phyloP scores from a whole-genome alignment of 2,329 filamentous ascomycete genomes.

The Calonectria montana region DNA sequence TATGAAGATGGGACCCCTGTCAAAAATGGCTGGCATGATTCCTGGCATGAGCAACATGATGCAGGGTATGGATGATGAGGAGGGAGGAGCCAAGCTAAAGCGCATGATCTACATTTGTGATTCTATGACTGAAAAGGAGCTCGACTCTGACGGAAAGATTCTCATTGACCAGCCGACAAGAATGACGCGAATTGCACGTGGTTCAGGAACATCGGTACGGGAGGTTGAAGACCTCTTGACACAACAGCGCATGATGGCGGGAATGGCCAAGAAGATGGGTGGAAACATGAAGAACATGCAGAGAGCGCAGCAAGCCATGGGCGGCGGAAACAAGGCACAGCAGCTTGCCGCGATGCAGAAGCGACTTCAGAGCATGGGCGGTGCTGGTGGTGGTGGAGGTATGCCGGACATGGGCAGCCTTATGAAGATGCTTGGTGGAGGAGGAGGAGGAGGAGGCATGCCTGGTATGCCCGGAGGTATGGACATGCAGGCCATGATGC shows the following conservation, averaged over 20 bases:
- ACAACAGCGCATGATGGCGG: slow-evolving; percentile 98
- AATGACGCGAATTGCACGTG: slow-evolving; percentile 91
- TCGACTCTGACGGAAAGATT: slow-evolving; percentile 94
- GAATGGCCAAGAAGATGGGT: slow-evolving; percentile 99
- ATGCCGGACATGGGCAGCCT: slow-evolving; percentile 88
- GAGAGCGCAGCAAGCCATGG: slow-evolving; percentile 89
- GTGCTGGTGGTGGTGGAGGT: slow-evolving; percentile 70
- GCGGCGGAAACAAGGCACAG: slow-evolving; percentile 89
- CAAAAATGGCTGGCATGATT: slow-evolving; percentile 99
- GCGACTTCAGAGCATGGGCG: slow-evolving; percentile 91
- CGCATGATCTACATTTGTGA: slow-evolving; percentile 99
- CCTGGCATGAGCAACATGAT: slow-evolving; percentile 94
- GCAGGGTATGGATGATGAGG: slow-evolving; percentile 96
- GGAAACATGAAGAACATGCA: slow-evolving; percentile 99
- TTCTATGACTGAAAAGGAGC: slow-evolving; percentile 95
- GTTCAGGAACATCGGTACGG: slow-evolving; percentile 88
- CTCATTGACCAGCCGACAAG: slow-evolving; percentile 92
- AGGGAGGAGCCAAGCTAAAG: slow-evolving; percentile 92
- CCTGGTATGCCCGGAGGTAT: slow-evolving; percentile 77
- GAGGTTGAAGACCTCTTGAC: slow-evolving; percentile 98
- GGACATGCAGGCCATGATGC: slow-evolving; percentile 86
- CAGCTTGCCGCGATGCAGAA: slow-evolving; percentile 99
- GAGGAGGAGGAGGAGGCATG: slow-evolving; percentile 60
- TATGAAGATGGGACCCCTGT: slow-evolving; percentile 99
- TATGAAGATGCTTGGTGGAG: slow-evolving; percentile 87